Evolutionary conservation across 208 protist genomes (phyloP).

Genomic region (Acanthamoeba royreba): DNA sequence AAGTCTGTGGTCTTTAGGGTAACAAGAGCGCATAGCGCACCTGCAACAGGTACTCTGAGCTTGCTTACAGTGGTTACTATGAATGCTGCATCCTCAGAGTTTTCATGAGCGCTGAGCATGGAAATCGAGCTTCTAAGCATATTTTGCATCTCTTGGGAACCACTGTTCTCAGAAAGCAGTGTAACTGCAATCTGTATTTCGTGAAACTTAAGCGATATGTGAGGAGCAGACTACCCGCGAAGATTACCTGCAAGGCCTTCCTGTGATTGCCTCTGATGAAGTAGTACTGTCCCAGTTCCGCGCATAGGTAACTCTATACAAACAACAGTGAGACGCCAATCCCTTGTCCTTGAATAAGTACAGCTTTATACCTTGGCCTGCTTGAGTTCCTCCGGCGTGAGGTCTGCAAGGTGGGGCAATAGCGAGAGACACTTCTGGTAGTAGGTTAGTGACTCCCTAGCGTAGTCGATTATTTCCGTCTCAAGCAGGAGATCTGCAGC

Average conservation of each 20-base stretch:
- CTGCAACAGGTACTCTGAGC: background rate
- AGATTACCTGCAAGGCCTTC: background rate
- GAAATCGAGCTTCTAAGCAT: background rate
- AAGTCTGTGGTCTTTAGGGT: background rate
- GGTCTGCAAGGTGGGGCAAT: background rate
- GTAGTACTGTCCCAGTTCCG: background rate
- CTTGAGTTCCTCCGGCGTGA: background rate
- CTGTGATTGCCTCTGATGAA: background rate
- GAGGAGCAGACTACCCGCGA: background rate
- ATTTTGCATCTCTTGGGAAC: background rate
- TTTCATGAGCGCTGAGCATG: background rate
- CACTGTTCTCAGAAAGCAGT: background rate
- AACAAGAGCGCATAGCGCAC: background rate
- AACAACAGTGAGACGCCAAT: too few species aligned
- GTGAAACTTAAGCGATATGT: background rate
- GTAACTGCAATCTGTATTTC: background rate
- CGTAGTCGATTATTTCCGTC: background rate
- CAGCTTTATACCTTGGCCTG: background rate
- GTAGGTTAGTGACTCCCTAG: background rate
- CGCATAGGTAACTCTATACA: background rate
- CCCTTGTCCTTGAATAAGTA: too few species aligned
- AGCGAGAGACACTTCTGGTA: background rate
- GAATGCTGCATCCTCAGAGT: background rate
- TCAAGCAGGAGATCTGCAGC: background rate
- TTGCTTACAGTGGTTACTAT: background rate